Percentiles rank a stretch among this genome's conserved stretches.
phyloP scores from a whole-genome alignment of 805 yeast species.

The Dipodascus albidus region DNA sequence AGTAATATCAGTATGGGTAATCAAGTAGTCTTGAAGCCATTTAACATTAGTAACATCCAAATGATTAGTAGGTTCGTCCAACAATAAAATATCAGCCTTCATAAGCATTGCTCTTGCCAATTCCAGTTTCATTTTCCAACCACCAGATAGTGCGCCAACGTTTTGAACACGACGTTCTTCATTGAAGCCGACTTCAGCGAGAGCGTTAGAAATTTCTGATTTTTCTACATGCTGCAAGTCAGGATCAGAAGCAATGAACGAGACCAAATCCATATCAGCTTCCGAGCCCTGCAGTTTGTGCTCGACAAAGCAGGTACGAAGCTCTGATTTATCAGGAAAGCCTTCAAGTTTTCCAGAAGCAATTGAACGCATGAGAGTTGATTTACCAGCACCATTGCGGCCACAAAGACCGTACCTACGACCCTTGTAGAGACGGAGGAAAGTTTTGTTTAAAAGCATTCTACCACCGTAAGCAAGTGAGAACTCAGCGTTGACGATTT shows the following conservation, averaged over 20 bases:
- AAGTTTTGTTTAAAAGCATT: slow-evolving; percentile 91
- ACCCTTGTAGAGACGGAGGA: slow-evolving; percentile 76
- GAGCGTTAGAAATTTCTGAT: slow-evolving; percentile 64
- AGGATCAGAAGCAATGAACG: slow-evolving; percentile 82
- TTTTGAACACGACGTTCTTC: slow-evolving; percentile 81
- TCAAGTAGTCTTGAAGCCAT: slow-evolving; percentile 86
- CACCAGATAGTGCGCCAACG: slow-evolving; percentile 93
- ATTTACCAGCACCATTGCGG: slow-evolving; percentile 97
- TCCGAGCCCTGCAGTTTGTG: slow-evolving; percentile 93
- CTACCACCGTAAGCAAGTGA: slow-evolving; percentile 96
- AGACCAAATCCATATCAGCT: slow-evolving; percentile 78
- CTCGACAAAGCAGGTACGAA: slow-evolving; percentile 93
- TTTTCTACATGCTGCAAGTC: slow-evolving; percentile 54
- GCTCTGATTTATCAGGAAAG: slow-evolving; percentile 78
- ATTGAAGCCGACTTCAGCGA: slow-evolving; percentile 81
- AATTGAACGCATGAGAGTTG: slow-evolving; percentile 93
- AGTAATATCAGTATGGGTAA: slow-evolving; percentile 75
- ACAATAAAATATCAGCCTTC: slow-evolving; percentile 87
- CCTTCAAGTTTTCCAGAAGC: slow-evolving; percentile 96
- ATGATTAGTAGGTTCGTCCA: slow-evolving; percentile 98
- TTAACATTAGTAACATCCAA: slow-evolving; percentile 87
- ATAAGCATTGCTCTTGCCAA: slow-evolving; percentile 97
- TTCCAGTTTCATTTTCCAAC: slow-evolving; percentile 99
- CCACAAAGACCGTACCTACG: slow-evolving; percentile 98
- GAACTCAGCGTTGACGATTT: slow-evolving; percentile 87